These are phyloP conservation scores for Mycena sp. DNA, from an alignment of 1,284 basidiomycete genomes.

Conservation along the genomic window DNA sequence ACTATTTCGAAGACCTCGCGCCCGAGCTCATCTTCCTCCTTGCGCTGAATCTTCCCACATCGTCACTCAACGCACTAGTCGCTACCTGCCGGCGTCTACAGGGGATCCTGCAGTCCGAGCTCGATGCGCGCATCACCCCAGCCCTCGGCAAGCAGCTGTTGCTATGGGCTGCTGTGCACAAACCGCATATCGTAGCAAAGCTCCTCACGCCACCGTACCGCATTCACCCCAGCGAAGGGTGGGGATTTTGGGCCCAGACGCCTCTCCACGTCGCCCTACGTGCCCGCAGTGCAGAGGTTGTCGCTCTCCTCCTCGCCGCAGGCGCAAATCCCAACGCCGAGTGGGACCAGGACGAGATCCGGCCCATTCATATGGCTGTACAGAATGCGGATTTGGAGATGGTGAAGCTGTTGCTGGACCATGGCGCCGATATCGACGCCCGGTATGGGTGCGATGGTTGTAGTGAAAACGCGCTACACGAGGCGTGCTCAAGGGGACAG, in stretches of 20 bases:
- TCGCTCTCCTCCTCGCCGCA: conserved; percentile 6
- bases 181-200: conserved; percentile 14
- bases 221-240: background rate
- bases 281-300: background rate
- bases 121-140: conserved; percentile 10
- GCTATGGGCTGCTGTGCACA: background rate
- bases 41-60: background rate
- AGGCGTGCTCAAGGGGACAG: background rate
- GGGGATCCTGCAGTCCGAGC: background rate
- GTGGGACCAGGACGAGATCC: background rate
- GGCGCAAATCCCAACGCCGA: conserved; percentile 5
- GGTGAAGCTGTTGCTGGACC: conserved; percentile 9
- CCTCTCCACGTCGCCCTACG: conserved; percentile 14
- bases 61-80: background rate
- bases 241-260: background rate
- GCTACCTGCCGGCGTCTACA: background rate
- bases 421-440: conserved; percentile 11
- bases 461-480: conserved; percentile 7
- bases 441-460: background rate
- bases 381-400: conserved; percentile 8
- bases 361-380: conserved; percentile 7
- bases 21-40: conserved; percentile 3
- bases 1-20: background rate
- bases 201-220: conserved; percentile 13
- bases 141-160: background rate